Evolutionary conservation across 768 basidiomycete genomes (phyloP).

Genomic region (Dioszegia crocea): DNA sequence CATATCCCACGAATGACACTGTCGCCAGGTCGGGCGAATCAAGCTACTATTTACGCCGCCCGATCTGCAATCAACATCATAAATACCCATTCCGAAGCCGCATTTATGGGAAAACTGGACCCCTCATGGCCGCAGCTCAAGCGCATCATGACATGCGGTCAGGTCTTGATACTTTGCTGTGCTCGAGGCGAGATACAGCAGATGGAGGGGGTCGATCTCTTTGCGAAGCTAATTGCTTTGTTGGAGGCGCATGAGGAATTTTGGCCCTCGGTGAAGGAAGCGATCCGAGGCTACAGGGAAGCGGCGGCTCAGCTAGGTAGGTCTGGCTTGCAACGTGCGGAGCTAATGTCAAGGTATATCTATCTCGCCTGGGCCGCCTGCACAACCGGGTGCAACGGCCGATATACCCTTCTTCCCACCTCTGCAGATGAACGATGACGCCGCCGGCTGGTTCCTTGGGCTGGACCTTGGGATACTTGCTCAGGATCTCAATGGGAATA

Average conservation of each 20-base stretch:
- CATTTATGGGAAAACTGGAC: slow-evolving; percentile 2
- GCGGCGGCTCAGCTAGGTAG: slow-evolving; percentile 3
- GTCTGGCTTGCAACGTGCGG: not conserved
- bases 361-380: not conserved
- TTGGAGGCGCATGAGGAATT: slow-evolving; percentile 8
- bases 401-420: not conserved
- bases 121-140: slow-evolving; percentile 12
- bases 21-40: slow-evolving; percentile 1
- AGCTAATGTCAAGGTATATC: not conserved
- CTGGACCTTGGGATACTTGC: slow-evolving; percentile 4
- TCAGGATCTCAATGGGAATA: slow-evolving; percentile 6
- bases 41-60: slow-evolving; percentile 1
- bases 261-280: not conserved
- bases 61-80: slow-evolving; percentile 9
- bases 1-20: slow-evolving; percentile 1
- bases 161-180: slow-evolving; percentile 8
- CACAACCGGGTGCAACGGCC: not conserved
- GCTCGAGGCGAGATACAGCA: slow-evolving; percentile 4
- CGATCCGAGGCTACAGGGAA: not conserved
- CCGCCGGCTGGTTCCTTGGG: slow-evolving; percentile 3
- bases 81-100: slow-evolving; percentile 9
- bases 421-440: slow-evolving; percentile 1
- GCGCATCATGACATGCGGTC: slow-evolving; percentile 9
- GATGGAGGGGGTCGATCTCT: slow-evolving; percentile 4
- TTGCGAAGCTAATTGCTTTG: not conserved